Conservation (phyloP, 495 filamentous ascomycete species). For the Podospora fimiseda region DNA sequence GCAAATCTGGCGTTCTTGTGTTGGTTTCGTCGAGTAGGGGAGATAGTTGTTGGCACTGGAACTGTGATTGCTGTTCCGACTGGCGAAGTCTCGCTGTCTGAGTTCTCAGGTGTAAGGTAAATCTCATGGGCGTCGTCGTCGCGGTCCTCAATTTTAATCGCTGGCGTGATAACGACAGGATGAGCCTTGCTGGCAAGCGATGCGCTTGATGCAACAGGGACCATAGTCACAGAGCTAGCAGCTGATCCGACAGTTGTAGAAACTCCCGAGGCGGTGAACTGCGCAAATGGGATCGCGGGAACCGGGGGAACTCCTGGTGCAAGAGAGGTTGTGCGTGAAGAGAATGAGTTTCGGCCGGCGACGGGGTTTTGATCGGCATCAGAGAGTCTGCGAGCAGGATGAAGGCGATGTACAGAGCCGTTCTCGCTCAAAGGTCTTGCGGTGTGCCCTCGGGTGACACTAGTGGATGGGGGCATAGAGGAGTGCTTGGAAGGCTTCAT, state of each 20-base stretch:
- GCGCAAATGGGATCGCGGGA: conserved; percentile 19
- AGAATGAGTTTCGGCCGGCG: not conserved
- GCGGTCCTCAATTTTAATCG: conserved; percentile 1
- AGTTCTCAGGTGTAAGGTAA: not conserved
- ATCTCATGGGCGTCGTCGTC: not conserved
- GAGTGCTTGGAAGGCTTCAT: conserved; percentile 22
- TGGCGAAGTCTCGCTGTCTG: not conserved
- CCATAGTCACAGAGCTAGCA: conserved; percentile 16
- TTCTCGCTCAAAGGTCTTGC: conserved; percentile 12
- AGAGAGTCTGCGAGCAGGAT: conserved; percentile 25
- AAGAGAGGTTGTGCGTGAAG: conserved; percentile 9
- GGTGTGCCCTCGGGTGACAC: not conserved
- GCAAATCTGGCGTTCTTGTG: conserved; percentile 17
- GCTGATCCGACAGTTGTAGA: conserved; percentile 15
- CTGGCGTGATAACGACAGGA: not conserved
- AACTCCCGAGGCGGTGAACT: conserved; percentile 12
- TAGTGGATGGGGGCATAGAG: not conserved
- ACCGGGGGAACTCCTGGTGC: conserved; percentile 25
- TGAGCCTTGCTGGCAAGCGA: conserved; percentile 10
- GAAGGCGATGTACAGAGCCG: conserved; percentile 23
- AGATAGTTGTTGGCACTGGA: not conserved
- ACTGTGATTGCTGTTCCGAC: not conserved
- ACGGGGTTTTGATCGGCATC: conserved; percentile 13
- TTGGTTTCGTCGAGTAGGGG: conserved; percentile 7
- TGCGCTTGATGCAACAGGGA: conserved; percentile 12